A percentile compares a stretch with the other conserved stretches of the same genome.
Conservation (phyloP, 768 basidiomycete genomes). For the Hericium erinaceus region DNA sequence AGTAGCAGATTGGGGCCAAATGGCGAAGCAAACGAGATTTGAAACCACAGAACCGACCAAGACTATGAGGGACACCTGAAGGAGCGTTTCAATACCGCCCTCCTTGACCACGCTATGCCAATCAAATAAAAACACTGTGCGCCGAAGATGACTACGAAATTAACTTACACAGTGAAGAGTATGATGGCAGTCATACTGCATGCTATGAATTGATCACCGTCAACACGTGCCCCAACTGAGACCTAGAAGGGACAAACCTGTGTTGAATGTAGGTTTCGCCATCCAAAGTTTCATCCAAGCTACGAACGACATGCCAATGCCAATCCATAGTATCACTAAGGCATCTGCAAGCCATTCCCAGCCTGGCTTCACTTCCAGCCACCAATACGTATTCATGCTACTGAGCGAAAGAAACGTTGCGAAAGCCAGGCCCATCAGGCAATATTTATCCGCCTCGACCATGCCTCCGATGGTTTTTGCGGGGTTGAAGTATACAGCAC, state of each 20-base stretch:
- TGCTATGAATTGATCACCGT: slow-evolving; percentile 31
- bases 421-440: slow-evolving; percentile 58
- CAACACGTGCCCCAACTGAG: background rate
- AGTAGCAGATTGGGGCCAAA: slow-evolving; percentile 86
- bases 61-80: slow-evolving; percentile 71
- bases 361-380: slow-evolving; percentile 60
- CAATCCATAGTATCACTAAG: slow-evolving; percentile 75
- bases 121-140: background rate
- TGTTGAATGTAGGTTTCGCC: slow-evolving; percentile 80
- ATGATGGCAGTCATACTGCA: slow-evolving; percentile 82
- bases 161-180: slow-evolving; percentile 67
- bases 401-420: slow-evolving; percentile 64
- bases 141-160: background rate
- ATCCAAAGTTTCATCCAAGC: slow-evolving; percentile 94
- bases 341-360: slow-evolving; percentile 69
- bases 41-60: slow-evolving; percentile 66
- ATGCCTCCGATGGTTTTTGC: slow-evolving; percentile 90
- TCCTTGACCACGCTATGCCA: slow-evolving; percentile 69
- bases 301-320: slow-evolving; percentile 66
- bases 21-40: slow-evolving; percentile 71
- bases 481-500: slow-evolving; percentile 86
- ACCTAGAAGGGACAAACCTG: slow-evolving; percentile 38
- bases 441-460: slow-evolving; percentile 84
- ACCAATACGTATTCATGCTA: slow-evolving; percentile 75
- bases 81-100: slow-evolving; percentile 67